Base-by-base conservation (phyloP, 345 rosid species). In the Physaria fendleri region DNA sequence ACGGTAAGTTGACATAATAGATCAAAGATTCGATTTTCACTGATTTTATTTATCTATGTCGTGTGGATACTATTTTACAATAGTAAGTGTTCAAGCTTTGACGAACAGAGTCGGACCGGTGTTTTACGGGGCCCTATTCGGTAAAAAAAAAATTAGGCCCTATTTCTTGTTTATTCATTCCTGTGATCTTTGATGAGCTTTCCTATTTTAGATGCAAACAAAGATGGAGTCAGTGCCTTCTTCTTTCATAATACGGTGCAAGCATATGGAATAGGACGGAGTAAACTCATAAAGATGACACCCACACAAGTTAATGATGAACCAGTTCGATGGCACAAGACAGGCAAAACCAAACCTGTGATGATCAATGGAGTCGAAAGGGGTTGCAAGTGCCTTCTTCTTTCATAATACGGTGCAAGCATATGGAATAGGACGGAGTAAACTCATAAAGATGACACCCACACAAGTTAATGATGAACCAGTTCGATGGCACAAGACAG, bases 401-500 rank as follows among this genome's bases (percentile, higher is more conserved):
- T 87, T 83, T 64, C 84, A 89, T 62, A 79, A 69, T 74, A 89
- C 85, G 2, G 59, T 65, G 29, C 92, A 93, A 61, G 99, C 99
- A 25, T 90, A 93, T 59, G 74, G 96, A 24, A 89, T 90, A 32
- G 99, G 99, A 34, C 88, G 79, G 56, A 75, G 99, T 37, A 93
- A 93, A 78, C 97, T 97, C 42, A 77, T 97, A 16, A 89, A 78
- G 80, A 74, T 93, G 69, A 83, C 79, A 18, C 77, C 79, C n/a
- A 53, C 72, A 17, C 24, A 18, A 59, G 66, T 71, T 1, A 25
- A 65, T 6, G 77, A 72, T 68, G 92, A 83, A 44, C 77, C 71
- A 62, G 92, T 83, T 16, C 92, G 99, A 56, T 93, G 99, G 99
- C 99, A 93, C 66, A 93, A 93, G 78, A 93, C 99, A 5, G 99